Conservation (phyloP, 345 rosid species). For the Iberis pinnata region DNA sequence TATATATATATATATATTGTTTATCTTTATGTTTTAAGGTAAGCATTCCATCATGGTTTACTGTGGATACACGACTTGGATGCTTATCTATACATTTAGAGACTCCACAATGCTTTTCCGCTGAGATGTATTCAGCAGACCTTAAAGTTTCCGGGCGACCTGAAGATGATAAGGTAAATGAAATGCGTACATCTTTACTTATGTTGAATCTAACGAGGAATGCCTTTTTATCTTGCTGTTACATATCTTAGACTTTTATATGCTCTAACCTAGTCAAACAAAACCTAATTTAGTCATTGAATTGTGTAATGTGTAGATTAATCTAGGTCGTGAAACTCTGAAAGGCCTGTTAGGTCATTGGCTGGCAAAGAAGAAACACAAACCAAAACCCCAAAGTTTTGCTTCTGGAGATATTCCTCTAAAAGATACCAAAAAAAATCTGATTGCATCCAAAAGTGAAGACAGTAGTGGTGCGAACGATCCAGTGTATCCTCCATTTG, state of each 20-base stretch:
- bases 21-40: conserved; percentile 44
- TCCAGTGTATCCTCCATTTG: conserved; percentile 86
- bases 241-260: conserved; percentile 1
- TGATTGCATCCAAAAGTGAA: conserved; percentile 46
- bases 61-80: conserved; percentile 91
- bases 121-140: conserved; percentile 97
- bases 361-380: conserved; percentile 78
- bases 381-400: conserved; percentile 54
- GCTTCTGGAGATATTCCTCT: conserved; percentile 65
- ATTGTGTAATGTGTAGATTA: conserved; percentile 52
- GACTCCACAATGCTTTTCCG: conserved; percentile 96
- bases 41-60: conserved; percentile 97
- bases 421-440: conserved; percentile 59
- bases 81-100: conserved; percentile 93
- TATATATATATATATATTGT: too few species aligned
- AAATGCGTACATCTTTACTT: conserved; percentile 9
- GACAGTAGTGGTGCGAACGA: conserved; percentile 72
- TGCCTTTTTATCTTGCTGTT: conserved; percentile 2
- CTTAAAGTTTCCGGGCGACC: conserved; percentile 85
- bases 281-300: conserved; percentile 4
- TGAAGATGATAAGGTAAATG: conserved; percentile 90
- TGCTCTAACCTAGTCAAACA: conserved; percentile 6
- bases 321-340: conserved; percentile 92
- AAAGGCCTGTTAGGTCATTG: conserved; percentile 92
- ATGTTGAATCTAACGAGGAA: not conserved